Percentiles rank a stretch among this genome's conserved stretches.
phyloP scores from a whole-genome alignment of 306 rosid genomes.

The Alnus glutinosa region DNA sequence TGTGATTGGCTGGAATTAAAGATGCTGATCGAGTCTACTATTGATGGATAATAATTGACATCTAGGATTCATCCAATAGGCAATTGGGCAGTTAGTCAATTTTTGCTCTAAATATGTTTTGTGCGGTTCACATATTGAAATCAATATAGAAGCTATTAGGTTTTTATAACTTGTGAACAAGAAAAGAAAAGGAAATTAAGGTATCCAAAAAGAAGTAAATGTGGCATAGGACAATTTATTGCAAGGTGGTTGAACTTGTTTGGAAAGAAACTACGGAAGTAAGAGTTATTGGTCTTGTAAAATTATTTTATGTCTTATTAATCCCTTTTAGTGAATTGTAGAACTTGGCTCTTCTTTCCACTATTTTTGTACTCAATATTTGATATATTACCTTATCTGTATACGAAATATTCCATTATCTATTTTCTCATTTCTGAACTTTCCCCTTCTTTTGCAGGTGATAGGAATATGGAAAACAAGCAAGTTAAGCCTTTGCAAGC shows the following conservation, averaged over 20 bases:
- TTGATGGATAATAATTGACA: background rate
- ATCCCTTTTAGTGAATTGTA: background rate
- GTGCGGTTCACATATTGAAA: background rate
- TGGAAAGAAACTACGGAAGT: background rate
- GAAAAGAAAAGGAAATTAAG: no score
- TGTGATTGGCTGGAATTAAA: no score
- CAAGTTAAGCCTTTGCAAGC: constrained; percentile 53
- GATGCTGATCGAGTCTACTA: no score
- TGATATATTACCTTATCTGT: background rate
- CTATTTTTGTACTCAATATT: background rate
- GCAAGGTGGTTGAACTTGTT: background rate
- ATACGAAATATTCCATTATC: background rate
- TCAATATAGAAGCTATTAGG: no score
- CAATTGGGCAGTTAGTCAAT: background rate
- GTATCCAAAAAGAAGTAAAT: background rate
- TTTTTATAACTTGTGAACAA: background rate
- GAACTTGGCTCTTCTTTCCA: background rate
- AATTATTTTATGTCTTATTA: background rate
- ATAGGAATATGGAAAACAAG: constrained; percentile 41
- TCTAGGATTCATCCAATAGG: background rate
- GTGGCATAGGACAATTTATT: background rate
- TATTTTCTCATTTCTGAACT: constrained; percentile 19
- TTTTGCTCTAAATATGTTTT: no score
- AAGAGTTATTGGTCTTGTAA: background rate
- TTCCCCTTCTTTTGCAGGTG: constrained; percentile 49